phyloP scores from a whole-genome alignment of 768 basidiomycete genomes.

The Tulasnella sp. region DNA sequence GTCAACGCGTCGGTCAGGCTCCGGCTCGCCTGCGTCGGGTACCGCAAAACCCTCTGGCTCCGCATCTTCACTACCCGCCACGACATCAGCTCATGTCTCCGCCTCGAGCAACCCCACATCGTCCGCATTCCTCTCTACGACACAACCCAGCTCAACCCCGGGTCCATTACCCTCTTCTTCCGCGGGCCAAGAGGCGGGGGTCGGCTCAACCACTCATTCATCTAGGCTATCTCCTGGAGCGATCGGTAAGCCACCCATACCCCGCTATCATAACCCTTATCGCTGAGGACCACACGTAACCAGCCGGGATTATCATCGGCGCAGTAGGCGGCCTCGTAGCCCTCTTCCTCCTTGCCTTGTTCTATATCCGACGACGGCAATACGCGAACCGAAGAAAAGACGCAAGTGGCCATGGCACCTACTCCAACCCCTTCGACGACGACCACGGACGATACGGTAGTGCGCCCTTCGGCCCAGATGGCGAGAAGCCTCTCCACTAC shows the following conservation, averaged over 20 bases:
- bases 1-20: too few relatives aligned
- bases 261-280: not conserved
- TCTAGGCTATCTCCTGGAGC: not conserved
- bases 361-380: not conserved
- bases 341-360: not conserved
- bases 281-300: not conserved
- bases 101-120: too few relatives aligned
- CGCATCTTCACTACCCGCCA: too few relatives aligned
- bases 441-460: not conserved
- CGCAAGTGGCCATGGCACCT: not conserved
- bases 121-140: too few relatives aligned
- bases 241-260: not conserved
- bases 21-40: too few relatives aligned
- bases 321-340: not conserved
- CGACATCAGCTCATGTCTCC: too few relatives aligned
- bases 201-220: too few relatives aligned
- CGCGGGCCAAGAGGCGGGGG: too few relatives aligned
- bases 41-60: too few relatives aligned
- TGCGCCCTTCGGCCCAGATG: not conserved
- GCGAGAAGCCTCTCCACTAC: not conserved
- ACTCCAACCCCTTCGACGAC: conserved; percentile 1
- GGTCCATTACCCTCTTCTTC: too few relatives aligned
- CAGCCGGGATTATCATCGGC: not conserved
- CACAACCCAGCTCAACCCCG: too few relatives aligned
- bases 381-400: not conserved